phyloP scores from a whole-genome alignment of 306 rosid species.

The Purshia tridentata region DNA sequence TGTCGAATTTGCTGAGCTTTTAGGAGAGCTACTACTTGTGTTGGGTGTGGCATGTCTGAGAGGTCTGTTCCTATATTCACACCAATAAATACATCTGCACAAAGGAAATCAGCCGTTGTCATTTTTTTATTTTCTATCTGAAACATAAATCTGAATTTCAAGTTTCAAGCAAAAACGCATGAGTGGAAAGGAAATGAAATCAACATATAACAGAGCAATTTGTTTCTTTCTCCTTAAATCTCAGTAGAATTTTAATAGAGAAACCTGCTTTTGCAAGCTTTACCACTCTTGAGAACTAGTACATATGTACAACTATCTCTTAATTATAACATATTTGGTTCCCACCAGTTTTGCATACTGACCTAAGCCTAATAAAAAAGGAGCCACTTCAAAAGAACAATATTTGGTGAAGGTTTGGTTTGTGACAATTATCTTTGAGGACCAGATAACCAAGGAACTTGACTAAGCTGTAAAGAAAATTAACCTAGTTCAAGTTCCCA shows the following conservation, averaged over 20 bases:
- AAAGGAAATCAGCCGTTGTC: constrained; percentile 20
- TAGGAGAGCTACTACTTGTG: constrained; percentile 76
- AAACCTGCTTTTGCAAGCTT: background rate
- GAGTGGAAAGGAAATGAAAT: background rate
- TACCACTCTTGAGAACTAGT: background rate
- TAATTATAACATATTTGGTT: background rate
- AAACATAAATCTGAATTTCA: background rate
- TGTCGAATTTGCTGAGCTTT: constrained; percentile 75
- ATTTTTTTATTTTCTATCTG: background rate
- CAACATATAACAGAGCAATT: background rate
- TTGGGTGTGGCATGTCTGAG: constrained; percentile 83
- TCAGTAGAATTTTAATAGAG: background rate
- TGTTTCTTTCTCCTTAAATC: background rate
- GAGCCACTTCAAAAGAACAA: no score
- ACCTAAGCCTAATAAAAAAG: background rate
- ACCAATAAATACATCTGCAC: constrained; percentile 70
- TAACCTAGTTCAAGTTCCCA: background rate
- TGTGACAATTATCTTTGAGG: background rate
- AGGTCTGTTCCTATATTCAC: constrained; percentile 86
- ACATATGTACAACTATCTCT: background rate
- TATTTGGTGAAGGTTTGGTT: background rate
- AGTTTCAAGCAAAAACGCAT: background rate
- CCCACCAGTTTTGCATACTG: background rate
- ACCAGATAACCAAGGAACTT: background rate
- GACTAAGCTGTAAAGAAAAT: background rate